Evolutionary conservation across 495 filamentous ascomycete genomes (phyloP).

Genomic region (Hyaloscypha finlandica): DNA sequence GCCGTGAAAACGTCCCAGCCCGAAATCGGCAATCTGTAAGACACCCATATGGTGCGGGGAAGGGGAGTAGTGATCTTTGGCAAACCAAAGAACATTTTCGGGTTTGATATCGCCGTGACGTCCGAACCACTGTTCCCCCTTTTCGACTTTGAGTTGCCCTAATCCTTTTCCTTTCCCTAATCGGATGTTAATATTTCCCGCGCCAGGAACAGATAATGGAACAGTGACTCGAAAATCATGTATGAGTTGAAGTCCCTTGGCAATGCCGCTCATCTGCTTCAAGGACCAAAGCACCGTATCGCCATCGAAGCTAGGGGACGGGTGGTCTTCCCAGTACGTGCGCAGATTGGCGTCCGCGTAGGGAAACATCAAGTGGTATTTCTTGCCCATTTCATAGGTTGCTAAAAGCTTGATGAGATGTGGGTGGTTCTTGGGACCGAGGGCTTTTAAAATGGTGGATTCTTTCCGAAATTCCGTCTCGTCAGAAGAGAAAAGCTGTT

Average conservation of each 20-base stretch:
- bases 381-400: conserved; percentile 15
- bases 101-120: conserved; percentile 36
- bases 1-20: conserved; percentile 25
- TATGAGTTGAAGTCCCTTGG: conserved; percentile 16
- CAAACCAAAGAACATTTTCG: conserved; percentile 35
- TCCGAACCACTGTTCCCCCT: conserved; percentile 19
- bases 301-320: conserved; percentile 8
- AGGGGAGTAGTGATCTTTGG: background rate
- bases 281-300: conserved; percentile 22
- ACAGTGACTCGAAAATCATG: conserved; percentile 22
- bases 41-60: conserved; percentile 4
- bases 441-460: conserved; percentile 13
- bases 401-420: conserved; percentile 24
- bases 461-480: conserved; percentile 21
- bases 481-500: conserved; percentile 22
- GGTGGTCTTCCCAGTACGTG: conserved; percentile 21
- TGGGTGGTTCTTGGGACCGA: conserved; percentile 20
- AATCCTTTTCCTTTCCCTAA: conserved; percentile 8
- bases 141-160: conserved; percentile 3
- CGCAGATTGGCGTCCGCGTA: conserved; percentile 24
- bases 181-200: background rate
- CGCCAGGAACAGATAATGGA: conserved; percentile 1
- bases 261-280: conserved; percentile 27
- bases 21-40: conserved; percentile 34
- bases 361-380: conserved; percentile 27